These are phyloP conservation scores for Coleophoma cylindrospora DNA, from an alignment of 2,329 filamentous ascomycete species.

Conservation along the genomic window DNA sequence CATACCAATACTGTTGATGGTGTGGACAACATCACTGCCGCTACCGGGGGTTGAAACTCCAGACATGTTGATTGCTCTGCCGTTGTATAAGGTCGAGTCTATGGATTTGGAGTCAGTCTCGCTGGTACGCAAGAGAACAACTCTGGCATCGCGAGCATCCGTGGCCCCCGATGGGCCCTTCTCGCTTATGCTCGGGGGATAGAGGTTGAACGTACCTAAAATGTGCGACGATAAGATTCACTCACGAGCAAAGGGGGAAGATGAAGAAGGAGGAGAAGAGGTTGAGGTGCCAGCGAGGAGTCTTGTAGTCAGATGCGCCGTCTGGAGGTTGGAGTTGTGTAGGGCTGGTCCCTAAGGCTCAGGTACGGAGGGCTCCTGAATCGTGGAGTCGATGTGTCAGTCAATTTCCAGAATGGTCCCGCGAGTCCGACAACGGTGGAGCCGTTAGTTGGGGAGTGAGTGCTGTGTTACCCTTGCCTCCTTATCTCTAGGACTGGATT, in stretches of 20 bases:
- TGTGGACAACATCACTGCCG: conserved; percentile 12
- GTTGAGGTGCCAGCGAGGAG: not conserved
- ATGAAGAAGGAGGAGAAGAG: not conserved
- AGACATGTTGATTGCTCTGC: not conserved
- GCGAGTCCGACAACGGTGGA: not conserved
- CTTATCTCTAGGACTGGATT: too few species aligned
- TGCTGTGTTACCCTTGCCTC: too few species aligned
- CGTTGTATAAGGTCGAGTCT: too few species aligned
- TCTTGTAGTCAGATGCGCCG: not conserved
- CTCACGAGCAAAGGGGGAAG: not conserved
- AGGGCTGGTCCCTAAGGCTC: not conserved
- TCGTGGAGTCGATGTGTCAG: conserved; percentile 2
- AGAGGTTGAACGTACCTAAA: not conserved
- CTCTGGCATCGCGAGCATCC: too few species aligned
- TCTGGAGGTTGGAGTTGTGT: not conserved
- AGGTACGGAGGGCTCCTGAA: not conserved
- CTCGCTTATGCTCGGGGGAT: conserved; percentile 6
- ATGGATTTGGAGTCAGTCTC: too few species aligned
- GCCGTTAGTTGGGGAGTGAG: not conserved
- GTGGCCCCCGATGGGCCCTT: not conserved
- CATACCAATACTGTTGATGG: conserved; percentile 29
- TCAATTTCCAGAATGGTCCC: not conserved
- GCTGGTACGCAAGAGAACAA: too few species aligned
- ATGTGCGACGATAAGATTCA: not conserved
- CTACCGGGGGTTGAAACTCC: conserved; percentile 5